Evolutionary conservation across 495 filamentous ascomycete species (phyloP).

Genomic region (Podospora fimiseda): DNA sequence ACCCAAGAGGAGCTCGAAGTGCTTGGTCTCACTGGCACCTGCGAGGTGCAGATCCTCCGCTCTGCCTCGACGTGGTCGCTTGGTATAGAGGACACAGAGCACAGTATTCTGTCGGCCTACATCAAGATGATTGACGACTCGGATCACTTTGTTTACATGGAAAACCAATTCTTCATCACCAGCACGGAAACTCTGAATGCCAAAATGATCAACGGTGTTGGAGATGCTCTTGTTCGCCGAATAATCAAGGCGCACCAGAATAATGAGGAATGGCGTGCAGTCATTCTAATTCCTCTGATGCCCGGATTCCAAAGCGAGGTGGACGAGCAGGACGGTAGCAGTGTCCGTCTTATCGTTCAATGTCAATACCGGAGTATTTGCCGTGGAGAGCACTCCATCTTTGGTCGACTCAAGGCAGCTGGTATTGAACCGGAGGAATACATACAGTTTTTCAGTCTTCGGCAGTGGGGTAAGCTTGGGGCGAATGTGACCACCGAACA

Average conservation of each 20-base stretch:
- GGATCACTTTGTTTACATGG: slow-evolving; percentile 97
- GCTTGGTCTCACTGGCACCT: slow-evolving; percentile 83
- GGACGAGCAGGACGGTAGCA: slow-evolving; percentile 86
- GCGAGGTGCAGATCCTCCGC: slow-evolving; percentile 91
- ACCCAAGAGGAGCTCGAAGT: slow-evolving; percentile 76
- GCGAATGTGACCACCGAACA: slow-evolving; percentile 89
- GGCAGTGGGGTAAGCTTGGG: slow-evolving; percentile 90
- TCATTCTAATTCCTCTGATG: slow-evolving; percentile 92
- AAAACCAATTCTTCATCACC: slow-evolving; percentile 98
- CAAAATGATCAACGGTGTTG: slow-evolving; percentile 86
- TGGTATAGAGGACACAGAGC: slow-evolving; percentile 77
- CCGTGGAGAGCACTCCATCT: slow-evolving; percentile 88
- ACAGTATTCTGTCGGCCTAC: slow-evolving; percentile 95
- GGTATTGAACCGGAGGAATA: slow-evolving; percentile 96
- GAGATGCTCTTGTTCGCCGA: slow-evolving; percentile 89
- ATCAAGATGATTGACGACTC: slow-evolving; percentile 89
- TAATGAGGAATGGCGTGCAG: slow-evolving; percentile 87
- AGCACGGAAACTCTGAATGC: slow-evolving; percentile 83
- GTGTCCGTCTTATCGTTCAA: slow-evolving; percentile 92
- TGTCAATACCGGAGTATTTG: slow-evolving; percentile 97
- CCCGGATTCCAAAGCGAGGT: slow-evolving; percentile 98
- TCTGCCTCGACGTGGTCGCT: slow-evolving; percentile 89
- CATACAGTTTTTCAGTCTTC: slow-evolving; percentile 88
- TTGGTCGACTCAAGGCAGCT: slow-evolving; percentile 69
- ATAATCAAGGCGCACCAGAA: slow-evolving; percentile 79